Base-by-base conservation (phyloP, 1,139 yeast genomes). In the Hemisphaericaspora xylofermentans region DNA sequence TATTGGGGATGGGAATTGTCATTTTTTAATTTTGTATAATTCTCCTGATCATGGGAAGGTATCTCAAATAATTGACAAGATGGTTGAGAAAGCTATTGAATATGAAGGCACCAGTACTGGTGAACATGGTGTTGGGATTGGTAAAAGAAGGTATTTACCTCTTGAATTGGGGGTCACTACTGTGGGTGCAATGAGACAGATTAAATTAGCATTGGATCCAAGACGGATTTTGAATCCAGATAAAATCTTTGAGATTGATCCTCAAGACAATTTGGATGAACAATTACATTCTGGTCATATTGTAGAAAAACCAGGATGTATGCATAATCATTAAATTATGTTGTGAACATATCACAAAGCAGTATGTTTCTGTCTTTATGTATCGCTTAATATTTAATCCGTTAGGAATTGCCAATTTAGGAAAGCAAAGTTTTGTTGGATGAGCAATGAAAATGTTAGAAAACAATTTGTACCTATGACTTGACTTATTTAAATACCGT, bases 1-100 rank as follows among this genome's bases (percentile, higher is more conserved):
- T 54, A 76, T 79, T 42, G 84, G 84, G 7, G 84, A 80, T 53
- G 85, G 84, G 2, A 80, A 80, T 55, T 78, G 82, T 58, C 84
- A 80, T 51, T 74, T 76, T 38, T 60, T 77, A 43, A 52, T 79
- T 24, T 49, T 79, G 24, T 77, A 73, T 59, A 77, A 77, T 53
- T 60, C 69, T 31, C 63, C 65, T 27, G 76, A 72, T 48, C 68
- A 70, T 45, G 54, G 40, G 2, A 58, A 61, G 39, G 66, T 63
- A 4, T 66, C 71, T 47, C 54, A 49, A 9, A 57, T 66, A 29
- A 75, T 77, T 29, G 77, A 76, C 46, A 63, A 77, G 42, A 71
- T 77, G 79, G 79, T 77, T 3, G 52, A 57, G 18, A 52, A 78
- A 35, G 80, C 82, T 3, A 56, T 77, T 35, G 57, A 59, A 14